These are phyloP conservation scores for Clonostachys chloroleuca DNA, from an alignment of 2,329 filamentous ascomycete species.

Conservation along the genomic window DNA sequence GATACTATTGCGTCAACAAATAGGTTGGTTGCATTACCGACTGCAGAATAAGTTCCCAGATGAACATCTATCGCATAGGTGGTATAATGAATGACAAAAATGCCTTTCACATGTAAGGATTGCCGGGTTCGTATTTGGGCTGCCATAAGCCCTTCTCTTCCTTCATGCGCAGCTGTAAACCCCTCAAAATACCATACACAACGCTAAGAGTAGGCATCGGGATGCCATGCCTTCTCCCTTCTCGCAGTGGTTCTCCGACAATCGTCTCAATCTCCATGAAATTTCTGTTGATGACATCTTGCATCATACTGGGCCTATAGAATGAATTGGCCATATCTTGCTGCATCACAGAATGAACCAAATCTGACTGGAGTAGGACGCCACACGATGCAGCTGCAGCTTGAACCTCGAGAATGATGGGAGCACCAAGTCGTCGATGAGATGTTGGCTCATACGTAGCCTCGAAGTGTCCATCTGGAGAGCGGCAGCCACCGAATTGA, in stretches of 20 bases:
- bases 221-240: slow-evolving; percentile 18
- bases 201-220: slow-evolving; percentile 41
- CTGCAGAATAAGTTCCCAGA: too few species aligned
- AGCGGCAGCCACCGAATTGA: slow-evolving; percentile 48
- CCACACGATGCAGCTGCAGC: slow-evolving; percentile 38
- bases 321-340: slow-evolving; percentile 42
- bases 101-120: not conserved
- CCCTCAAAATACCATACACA: slow-evolving; percentile 41
- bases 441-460: slow-evolving; percentile 37
- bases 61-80: too few species aligned
- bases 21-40: too few species aligned
- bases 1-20: too few species aligned
- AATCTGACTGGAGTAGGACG: slow-evolving; percentile 29
- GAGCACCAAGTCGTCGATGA: slow-evolving; percentile 39
- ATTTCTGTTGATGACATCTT: slow-evolving; percentile 41
- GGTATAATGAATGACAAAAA: too few species aligned
- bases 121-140: slow-evolving; percentile 11
- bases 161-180: slow-evolving; percentile 40
- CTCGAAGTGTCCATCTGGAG: slow-evolving; percentile 44
- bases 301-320: slow-evolving; percentile 48
- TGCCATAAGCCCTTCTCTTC: slow-evolving; percentile 29
- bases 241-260: not conserved
- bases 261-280: slow-evolving; percentile 23
- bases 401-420: slow-evolving; percentile 51
- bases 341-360: slow-evolving; percentile 38